These are phyloP conservation scores for Ustilago sp. DNA, from an alignment of 1,284 basidiomycete species.

Conservation along the genomic window DNA sequence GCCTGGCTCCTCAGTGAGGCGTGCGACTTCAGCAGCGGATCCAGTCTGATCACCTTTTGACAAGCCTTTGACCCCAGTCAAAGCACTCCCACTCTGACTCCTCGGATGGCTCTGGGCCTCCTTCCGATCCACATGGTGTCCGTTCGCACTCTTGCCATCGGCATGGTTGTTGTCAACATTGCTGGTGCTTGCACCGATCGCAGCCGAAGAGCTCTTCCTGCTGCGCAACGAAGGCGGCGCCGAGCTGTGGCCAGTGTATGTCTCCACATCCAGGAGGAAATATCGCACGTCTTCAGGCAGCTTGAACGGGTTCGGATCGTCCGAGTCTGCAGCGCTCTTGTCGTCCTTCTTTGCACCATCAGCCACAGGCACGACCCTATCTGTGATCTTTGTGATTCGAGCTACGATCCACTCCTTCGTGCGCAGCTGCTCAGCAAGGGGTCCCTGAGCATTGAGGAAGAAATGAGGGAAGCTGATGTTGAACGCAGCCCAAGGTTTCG, in stretches of 20 bases:
- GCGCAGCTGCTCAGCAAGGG: slow-evolving; percentile 78
- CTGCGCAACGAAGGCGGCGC: slow-evolving; percentile 32
- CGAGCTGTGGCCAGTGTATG: slow-evolving; percentile 68
- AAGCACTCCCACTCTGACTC: slow-evolving; percentile 28
- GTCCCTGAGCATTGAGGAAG: slow-evolving; percentile 83
- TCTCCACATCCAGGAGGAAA: slow-evolving; percentile 91
- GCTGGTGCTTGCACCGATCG: slow-evolving; percentile 1
- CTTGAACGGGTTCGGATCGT: slow-evolving; percentile 70
- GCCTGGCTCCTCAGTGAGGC: background rate
- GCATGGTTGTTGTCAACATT: background rate
- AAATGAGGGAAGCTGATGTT: slow-evolving; percentile 90
- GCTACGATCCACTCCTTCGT: slow-evolving; percentile 88
- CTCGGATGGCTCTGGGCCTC: slow-evolving; percentile 15
- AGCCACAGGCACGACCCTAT: slow-evolving; percentile 74
- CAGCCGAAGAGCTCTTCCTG: slow-evolving; percentile 43
- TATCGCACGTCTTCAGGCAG: slow-evolving; percentile 91
- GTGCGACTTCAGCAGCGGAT: background rate
- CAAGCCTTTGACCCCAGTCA: slow-evolving; percentile 10
- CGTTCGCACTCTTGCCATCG: slow-evolving; percentile 3
- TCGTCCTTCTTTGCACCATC: slow-evolving; percentile 12
- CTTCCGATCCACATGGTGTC: slow-evolving; percentile 9
- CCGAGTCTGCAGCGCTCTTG: slow-evolving; percentile 6
- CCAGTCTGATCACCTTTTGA: background rate
- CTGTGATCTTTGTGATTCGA: slow-evolving; percentile 86
- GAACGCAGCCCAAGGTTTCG: slow-evolving; percentile 65